Base-by-base conservation (phyloP, 2,329 filamentous ascomycete genomes). In the Neofusicoccum sp. region DNA sequence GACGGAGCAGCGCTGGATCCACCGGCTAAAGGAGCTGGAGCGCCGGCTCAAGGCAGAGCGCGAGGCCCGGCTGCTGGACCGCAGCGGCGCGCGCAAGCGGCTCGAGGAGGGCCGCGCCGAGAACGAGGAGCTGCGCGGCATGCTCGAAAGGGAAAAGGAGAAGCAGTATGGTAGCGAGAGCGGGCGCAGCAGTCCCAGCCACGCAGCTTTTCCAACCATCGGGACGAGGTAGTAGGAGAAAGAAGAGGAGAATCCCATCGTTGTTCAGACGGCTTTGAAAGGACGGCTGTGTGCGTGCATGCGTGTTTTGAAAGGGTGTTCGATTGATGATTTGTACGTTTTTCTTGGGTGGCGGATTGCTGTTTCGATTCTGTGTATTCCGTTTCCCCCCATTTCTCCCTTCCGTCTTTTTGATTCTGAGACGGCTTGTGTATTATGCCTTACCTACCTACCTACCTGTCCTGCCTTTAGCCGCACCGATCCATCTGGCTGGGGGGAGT, bases 11-110 rank as follows among this genome's bases (percentile, higher is more conserved):
- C 87, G 90, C 68, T 97, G 92, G 92, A 87, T 96, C 67, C 86
- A 96, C 66, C 82, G 95, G 6, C 82, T 98, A 37, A 87, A 92
- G 63, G 93, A 98, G 73, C 81, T 98, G 68, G 95, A 99, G 80
- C 85, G 89, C 67, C 87, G 96, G 69, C 82, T 99, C 16, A 96
- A 97, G 76, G 88, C 91, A 49, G 95, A 99, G 79, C 82, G 95
- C 12, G 95, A 98, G 76, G 93, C 89, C 1, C 82, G 95, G 48
- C 81, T 96, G 60, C 81, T 96, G 64, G 95, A 99, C 77, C 87
- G 95, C 3, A 89, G 85, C 52, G 93, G 92, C 29, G 94, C 94
- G 33, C 82, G 91, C 61, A 90, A 93, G 78, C 82, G 94, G 59
- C 78, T 97, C 0, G 89, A 92, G 64, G 90, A 93, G 65, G 84